phyloP scores from a whole-genome alignment of 2,329 filamentous ascomycete genomes.

The Chaetothyriales sp. region DNA sequence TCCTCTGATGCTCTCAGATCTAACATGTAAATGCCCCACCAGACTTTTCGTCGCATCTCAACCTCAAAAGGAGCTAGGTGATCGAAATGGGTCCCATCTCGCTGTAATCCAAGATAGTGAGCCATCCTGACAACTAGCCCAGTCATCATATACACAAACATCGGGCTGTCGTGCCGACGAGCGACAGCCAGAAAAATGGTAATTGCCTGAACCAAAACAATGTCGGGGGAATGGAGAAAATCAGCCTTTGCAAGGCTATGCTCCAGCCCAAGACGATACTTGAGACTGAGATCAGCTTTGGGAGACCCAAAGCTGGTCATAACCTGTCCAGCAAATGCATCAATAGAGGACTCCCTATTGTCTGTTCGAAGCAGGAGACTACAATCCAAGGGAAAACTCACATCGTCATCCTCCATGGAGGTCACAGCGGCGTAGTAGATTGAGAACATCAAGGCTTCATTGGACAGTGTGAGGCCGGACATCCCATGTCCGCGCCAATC shows the following conservation, averaged over 20 bases:
- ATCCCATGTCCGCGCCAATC: conserved; percentile 24
- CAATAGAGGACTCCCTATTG: background rate
- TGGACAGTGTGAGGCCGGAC: conserved; percentile 26
- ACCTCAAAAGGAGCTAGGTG: conserved; percentile 39
- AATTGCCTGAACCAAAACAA: conserved; percentile 42
- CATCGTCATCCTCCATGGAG: conserved; percentile 46
- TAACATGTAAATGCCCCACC: conserved; percentile 34
- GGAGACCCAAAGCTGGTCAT: conserved; percentile 27
- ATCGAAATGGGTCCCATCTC: conserved; percentile 38
- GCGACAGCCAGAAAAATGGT: conserved; percentile 43
- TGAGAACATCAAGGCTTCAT: conserved; percentile 43
- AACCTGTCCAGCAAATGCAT: conserved; percentile 1
- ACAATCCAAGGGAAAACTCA: conserved; percentile 21
- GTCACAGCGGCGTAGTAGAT: conserved; percentile 45
- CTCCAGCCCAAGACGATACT: conserved; percentile 41
- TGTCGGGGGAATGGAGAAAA: conserved; percentile 42
- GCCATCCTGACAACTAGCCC: conserved; percentile 29
- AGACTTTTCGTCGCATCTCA: conserved; percentile 25
- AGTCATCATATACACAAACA: conserved; percentile 31
- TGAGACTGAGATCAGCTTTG: conserved; percentile 32
- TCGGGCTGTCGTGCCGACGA: conserved; percentile 34
- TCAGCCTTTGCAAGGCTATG: conserved; percentile 42
- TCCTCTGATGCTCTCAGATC: conserved; percentile 49
- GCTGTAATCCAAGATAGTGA: conserved; percentile 22
- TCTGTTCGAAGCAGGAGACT: background rate